Evolutionary conservation across 768 basidiomycete species (phyloP), one percentile per base, ranked within the genome.

Genomic region (Aureoboletus auriporus): DNA sequence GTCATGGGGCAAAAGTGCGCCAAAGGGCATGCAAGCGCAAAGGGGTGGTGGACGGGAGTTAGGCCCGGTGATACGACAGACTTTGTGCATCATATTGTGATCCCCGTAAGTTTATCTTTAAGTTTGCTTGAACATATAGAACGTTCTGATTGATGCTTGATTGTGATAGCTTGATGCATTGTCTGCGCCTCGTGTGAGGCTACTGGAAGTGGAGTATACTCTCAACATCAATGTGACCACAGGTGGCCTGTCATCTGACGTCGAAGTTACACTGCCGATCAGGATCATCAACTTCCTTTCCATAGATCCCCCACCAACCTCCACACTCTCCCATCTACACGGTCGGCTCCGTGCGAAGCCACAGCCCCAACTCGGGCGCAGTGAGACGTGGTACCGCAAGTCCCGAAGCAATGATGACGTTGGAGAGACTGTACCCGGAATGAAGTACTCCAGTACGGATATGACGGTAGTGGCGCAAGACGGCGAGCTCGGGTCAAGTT

Each of bases 11-110:
- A 84, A 42, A 75, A 75, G 35, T 78, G 77, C 26, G 67, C 80
- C 7, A 77, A 78, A 52, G 86, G 87, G 2, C 77, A 82, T 60
- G 87, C 85, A 9, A 91, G 86, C 36, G 86, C 83, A 20, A 84
- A 82, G 58, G 93, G 92, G 1, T 95, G 90, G 87, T 95, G 93
- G 92, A 75, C 80, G 6, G 93, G 93, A 8, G 82, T 94, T 6
- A 67, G 71, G 12, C 71, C 85, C 4, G 80, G 81, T 2, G 79
- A 84, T 52, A 71, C 72, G 6, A 68, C 74, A 8, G 74, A 80
- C 16, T 89, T 92, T 65, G 75, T 76, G 13, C 84, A 90, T 59
- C 80, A 75, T 44, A 74, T 96, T 7, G 60, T 79, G 8, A 59
- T 94, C 36, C 92, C 93, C 26, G 93, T 93, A 61, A 69, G 86